Evolutionary conservation across 768 basidiomycete genomes (phyloP), one percentile per base, ranked within the genome.

Genomic region (Hypsizygus marmoreus): DNA sequence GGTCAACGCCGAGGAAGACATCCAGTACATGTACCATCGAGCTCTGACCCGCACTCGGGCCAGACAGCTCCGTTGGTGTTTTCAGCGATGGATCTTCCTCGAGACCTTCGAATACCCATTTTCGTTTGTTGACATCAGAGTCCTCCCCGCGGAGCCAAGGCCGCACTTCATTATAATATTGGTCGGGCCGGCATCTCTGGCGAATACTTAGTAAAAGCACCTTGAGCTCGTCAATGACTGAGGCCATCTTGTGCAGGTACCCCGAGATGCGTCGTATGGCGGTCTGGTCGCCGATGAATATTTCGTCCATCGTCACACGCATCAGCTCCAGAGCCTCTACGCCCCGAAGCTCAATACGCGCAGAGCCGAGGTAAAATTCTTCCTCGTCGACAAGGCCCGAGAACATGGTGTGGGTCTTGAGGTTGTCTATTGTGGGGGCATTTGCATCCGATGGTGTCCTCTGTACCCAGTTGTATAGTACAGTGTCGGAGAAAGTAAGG

Each of bases 401-500:
- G 70, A 97, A 95, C 32, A 80, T 69, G 1, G 84, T 84, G 49
- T 74, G 72, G 47, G 76, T 79, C 33, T 77, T 76, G 40, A 94
- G 71, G 57, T 91, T 84, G 43, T 82, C 67, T 4, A 79, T 64
- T 23, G 77, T 1, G 75, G 80, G 67, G 69, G 72, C 59, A 54
- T 47, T 67, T 62, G 48, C 55, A 53, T 24, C 57, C 49, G 52
- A 62, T 24, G 43, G 73, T 46, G 57, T 73, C 67, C 47, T 65
- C 42, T 63, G 71, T 49, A 59, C 42, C 85, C 87, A 90, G 62
- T 95, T 95, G 68, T 93, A 97, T 20, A 97, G 77, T 6, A 97
- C 93, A 22, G 86, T 86, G 62, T 95, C 93, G 8, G 93, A 86
- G 61, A 93, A 97, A 3, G 93, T 97, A 46, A 93, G 74, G 30